A percentile compares a stretch with the other conserved stretches of the same genome.
Conservation (phyloP, 257 asterid species). For the Sherardia arvensis region DNA sequence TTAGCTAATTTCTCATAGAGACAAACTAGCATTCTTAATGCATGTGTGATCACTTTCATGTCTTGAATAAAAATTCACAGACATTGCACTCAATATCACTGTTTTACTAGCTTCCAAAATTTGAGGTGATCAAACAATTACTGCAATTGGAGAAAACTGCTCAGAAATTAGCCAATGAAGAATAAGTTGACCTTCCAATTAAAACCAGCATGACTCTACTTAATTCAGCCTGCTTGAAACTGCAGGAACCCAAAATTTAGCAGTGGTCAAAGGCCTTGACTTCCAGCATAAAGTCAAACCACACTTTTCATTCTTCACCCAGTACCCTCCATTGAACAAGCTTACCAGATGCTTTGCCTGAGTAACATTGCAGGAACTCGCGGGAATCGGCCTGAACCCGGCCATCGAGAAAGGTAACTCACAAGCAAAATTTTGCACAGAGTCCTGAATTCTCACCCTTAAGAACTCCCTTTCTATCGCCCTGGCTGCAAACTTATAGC, state of each 20-base stretch:
- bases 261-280: conserved; percentile 29
- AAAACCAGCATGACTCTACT: neutral
- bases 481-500: conserved; percentile 18
- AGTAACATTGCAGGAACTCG: conserved; percentile 32
- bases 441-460: conserved; percentile 20
- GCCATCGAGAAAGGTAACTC: conserved; percentile 9
- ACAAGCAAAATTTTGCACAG: conserved; percentile 22
- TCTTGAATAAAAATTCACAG: neutral
- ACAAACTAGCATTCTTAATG: neutral
- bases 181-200: conserved; percentile 18
- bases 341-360: conserved; percentile 32
- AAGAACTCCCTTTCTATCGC: conserved; percentile 26
- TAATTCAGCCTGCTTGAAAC: neutral
- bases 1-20: neutral
- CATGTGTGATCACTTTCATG: conserved; percentile 3
- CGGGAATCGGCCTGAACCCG: conserved; percentile 25
- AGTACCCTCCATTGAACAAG: conserved; percentile 26
- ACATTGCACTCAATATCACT: neutral
- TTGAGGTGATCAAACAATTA: neutral
- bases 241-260: conserved; percentile 34
- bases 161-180: neutral
- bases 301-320: conserved; percentile 32
- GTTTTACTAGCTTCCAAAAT: neutral
- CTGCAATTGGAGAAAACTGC: neutral
- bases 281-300: conserved; percentile 30